A percentile compares a stretch with the other conserved stretches of the same genome.
Conservation (phyloP, 2,329 filamentous ascomycete genomes). For the Trichoderma pleuroti region DNA sequence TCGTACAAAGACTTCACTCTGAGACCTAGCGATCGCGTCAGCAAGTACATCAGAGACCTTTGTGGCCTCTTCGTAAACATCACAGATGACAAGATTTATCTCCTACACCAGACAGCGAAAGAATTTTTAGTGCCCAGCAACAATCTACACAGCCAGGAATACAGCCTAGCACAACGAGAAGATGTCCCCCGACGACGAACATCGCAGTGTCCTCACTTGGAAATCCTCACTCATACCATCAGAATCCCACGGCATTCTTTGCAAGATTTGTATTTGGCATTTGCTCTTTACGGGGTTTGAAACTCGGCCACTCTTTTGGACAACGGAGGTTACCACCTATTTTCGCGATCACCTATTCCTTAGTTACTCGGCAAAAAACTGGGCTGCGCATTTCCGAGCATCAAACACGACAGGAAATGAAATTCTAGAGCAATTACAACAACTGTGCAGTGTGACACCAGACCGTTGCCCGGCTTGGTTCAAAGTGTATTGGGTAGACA, state of each 20-base stretch:
- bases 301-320: accelerated
- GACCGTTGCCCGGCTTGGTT: background rate
- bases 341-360: background rate
- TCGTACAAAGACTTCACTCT: background rate
- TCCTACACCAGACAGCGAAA: slow-evolving; percentile 8
- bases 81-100: background rate
- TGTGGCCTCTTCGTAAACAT: background rate
- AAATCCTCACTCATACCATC: background rate
- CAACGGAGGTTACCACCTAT: background rate
- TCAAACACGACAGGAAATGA: background rate
- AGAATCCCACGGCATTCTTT: background rate
- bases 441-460: background rate
- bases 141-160: background rate
- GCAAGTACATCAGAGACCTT: background rate
- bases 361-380: background rate
- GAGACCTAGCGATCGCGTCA: background rate
- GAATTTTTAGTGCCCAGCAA: background rate
- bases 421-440: background rate
- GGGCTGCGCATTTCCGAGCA: background rate
- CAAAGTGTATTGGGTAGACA: background rate
- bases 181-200: too few species aligned
- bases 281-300: background rate
- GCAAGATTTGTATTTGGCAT: background rate
- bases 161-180: background rate
- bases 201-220: too few species aligned